Conservation (phyloP, 2,329 filamentous ascomycete species). For the Botrytis fabae region DNA sequence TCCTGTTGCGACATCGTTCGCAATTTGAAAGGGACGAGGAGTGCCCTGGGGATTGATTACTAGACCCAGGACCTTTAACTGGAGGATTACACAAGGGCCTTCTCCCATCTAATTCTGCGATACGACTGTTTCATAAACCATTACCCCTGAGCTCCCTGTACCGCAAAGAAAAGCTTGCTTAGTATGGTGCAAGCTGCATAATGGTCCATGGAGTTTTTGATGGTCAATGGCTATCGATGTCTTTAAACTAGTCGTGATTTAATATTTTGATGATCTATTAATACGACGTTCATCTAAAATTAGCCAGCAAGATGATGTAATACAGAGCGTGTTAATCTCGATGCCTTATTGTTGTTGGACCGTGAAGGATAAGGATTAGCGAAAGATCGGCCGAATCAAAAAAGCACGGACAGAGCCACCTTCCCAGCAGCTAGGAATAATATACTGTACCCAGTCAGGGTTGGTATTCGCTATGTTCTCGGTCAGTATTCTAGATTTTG, state of each 20-base stretch:
- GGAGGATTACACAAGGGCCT: neutral
- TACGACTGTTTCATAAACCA: neutral
- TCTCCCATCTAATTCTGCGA: neutral
- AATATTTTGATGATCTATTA: neutral
- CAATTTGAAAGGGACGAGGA: neutral
- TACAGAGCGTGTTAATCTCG: neutral
- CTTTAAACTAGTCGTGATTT: neutral
- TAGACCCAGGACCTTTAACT: neutral
- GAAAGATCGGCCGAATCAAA: neutral
- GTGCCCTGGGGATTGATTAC: neutral
- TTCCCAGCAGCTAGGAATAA: neutral
- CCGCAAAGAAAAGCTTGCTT: neutral
- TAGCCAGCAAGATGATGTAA: neutral
- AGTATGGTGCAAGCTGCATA: neutral
- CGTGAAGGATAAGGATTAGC: slow-evolving; percentile 1
- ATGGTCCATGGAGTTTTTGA: neutral
- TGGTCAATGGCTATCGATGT: neutral
- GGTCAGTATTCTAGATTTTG: neutral
- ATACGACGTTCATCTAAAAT: neutral
- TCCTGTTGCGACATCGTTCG: neutral
- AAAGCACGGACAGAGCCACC: neutral
- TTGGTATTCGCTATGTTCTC: neutral
- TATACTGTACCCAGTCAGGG: neutral
- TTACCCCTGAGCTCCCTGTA: neutral
- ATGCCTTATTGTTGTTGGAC: neutral